Evolutionary conservation across 768 basidiomycete genomes (phyloP), one percentile per base, ranked within the genome.

Genomic region (Phanerochaete carnosa): DNA sequence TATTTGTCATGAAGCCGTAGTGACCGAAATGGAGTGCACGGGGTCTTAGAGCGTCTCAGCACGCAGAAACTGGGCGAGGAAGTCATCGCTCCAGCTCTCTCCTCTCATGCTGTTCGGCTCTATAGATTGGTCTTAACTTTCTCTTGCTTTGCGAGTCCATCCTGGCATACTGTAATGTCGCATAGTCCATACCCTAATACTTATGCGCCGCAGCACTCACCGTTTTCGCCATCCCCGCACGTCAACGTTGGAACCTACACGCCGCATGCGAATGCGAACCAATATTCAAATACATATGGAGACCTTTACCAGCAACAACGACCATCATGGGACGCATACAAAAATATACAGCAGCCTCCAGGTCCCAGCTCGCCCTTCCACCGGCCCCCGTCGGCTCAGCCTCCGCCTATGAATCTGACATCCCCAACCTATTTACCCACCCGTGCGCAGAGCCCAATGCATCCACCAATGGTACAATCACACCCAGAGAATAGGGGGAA

Each of bases 171-270:
- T 15, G 35, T 55, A 7, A 55, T 55, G 54, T 55, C 54, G 32
- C 54, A 55, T 55, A 55, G 11, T n/a, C 45, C 53, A 60, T 60
- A 60, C 46, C 59, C 59, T 60, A 54, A 55, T 55, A 25, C 9
- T 47, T 32, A 51, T 15, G 16, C 28, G n/a, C 46, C 25, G 25
- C 47, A 29, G 28, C 25, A 32, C 13, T 51, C 57, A 9, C 35
- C 25, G 25, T 49, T 46, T 25, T 9, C 54, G 30, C 61, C 53
- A 29, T 51, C 49, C 12, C 59, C 53, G 59, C 57, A 49, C 39
- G 39, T 43, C 39, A 43, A 43, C 25, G 22, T 46, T 12, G 57
- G 57, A 58, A 12, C 29, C 29, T 58, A 58, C 57, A 26, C 33
- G 22, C 51, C 45, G 25, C n/a, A 49, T 35, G 12, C 35, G 26